Evolutionary conservation across 1,284 basidiomycete genomes (phyloP), one percentile per base, ranked within the genome.

Genomic region (Ganoderma resinaceum): DNA sequence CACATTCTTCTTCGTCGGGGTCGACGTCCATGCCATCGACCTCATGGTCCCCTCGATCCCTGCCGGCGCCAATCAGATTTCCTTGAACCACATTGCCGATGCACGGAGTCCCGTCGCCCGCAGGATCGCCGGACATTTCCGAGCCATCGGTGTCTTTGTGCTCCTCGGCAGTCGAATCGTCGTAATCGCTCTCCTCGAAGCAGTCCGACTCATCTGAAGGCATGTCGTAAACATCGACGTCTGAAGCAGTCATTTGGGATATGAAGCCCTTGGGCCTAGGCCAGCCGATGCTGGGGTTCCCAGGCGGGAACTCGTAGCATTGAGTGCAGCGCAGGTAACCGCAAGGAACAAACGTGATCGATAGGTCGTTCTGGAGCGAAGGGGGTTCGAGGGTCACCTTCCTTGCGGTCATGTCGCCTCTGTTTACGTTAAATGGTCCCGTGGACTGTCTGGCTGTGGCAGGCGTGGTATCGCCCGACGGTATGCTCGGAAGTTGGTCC

Each of bases 41-140:
- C 58, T 59, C 58, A 59, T 59, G 35, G 58, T 59, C 8, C 16
- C 37, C n/a, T 38, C 37, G n/a, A 38, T 59, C 37, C 8, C 37
- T 8, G 4, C n/a, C n/a, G 37, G 58, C 58, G 58, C 23, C 33
- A 59, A 59, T 59, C 58, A 59, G 58, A 59, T 38, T 38, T 59
- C 23, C 33, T 37, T 37, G 58, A 59, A 59, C 58, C 58, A 40
- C 58, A 35, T 40, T n/a, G 33, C 58, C 58, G 55, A n/a, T n/a
- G 31, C 33, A 53, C 52, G 52, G 52, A 31, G 52, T 4, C 23
- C 52, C 26, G 52, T 53, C 18, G 52, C 29, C 29, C 52, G 52
- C 29, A 26, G 7, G 14, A 29, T 16, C 52, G n/a, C n/a, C n/a
- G 52, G 52, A 18, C 14, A 53, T 31, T 14, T 31, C 52, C 52